Conservation (phyloP, 139 green algal species). For the Chlamydomonas asymmetrica region DNA sequence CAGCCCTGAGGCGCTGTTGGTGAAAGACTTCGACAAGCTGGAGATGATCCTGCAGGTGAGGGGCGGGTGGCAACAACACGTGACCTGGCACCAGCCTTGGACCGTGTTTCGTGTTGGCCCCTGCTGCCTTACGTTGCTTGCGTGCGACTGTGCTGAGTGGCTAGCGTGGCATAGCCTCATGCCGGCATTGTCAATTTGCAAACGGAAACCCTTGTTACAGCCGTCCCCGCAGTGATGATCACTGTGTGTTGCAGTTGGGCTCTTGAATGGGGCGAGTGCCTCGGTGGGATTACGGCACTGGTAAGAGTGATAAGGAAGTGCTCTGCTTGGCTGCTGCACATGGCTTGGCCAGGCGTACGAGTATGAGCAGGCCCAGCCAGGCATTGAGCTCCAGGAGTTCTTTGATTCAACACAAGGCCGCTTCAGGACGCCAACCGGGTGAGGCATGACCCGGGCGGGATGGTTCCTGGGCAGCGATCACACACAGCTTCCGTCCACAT, state of each 20-base stretch:
- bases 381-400: constrained; percentile 79
- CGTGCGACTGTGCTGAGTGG: not conserved
- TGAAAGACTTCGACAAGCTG: constrained; percentile 98
- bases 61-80: not conserved
- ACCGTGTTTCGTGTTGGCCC: not conserved
- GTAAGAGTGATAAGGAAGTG: too few species aligned
- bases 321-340: not conserved
- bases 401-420: constrained; percentile 80
- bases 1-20: constrained; percentile 76
- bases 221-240: too few species aligned
- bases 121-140: not conserved
- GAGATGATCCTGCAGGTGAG: constrained; percentile 73
- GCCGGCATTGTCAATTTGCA: not conserved
- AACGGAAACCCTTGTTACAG: too few species aligned
- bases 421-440: constrained; percentile 74
- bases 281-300: too few species aligned
- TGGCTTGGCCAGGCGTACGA: constrained; percentile 72
- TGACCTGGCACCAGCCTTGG: too few species aligned
- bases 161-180: not conserved
- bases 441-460: not conserved
- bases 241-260: too few species aligned
- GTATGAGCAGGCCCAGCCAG: constrained; percentile 76
- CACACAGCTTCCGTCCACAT: too few species aligned
- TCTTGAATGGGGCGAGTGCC: too few species aligned
- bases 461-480: too few species aligned